Evolutionary conservation across 805 yeast species (phyloP), one percentile per base, ranked within the genome.

Genomic region (Pichia cabralensis): DNA sequence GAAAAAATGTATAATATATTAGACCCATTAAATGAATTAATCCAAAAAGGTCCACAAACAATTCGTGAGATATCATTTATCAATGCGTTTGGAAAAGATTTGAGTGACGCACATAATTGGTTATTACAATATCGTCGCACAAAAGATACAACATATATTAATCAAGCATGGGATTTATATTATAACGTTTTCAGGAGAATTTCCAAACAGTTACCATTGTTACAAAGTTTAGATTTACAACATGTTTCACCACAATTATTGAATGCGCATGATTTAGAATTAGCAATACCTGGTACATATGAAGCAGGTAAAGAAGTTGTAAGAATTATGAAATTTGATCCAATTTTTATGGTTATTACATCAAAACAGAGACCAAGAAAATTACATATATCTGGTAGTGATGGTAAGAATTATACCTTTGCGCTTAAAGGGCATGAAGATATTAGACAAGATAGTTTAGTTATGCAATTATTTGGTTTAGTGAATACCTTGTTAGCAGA

Each of bases 111-210:
- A 0, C 76, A 80, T 48, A 95, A 86, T 48, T 89, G 96, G 96
- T 80, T 88, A 1, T 65, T 77, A 53, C 83, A 84, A 50, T 92
- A 74, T 61, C 79, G 84, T 52, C 66, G 85, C 30, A 80, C 94
- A 0, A 82, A 78, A 39, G 97, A 92, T 53, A 73, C 78, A 32
- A 78, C 94, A 17, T 89, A 86, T 47, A 60, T 89, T 56, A 86
- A 88, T 50, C 97, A 92, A 57, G 97, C 97, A 0, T 89, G 98
- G 98, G 97, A 89, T 55, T 79, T 88, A 13, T 89, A 89, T 53
- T 88, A 89, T 56, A 81, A 80, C 45, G 96, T 92, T 3, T 92
- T 89, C 73, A 73, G 95, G 46, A 72, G 94, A 42, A 85, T 92
- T 36, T 77, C 88, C 41, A 72, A 94, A 43, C 95, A 86, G 54